Evolutionary conservation across 495 filamentous ascomycete genomes (phyloP), one percentile per base, ranked within the genome.

Genomic region (Xylaria acuta): DNA sequence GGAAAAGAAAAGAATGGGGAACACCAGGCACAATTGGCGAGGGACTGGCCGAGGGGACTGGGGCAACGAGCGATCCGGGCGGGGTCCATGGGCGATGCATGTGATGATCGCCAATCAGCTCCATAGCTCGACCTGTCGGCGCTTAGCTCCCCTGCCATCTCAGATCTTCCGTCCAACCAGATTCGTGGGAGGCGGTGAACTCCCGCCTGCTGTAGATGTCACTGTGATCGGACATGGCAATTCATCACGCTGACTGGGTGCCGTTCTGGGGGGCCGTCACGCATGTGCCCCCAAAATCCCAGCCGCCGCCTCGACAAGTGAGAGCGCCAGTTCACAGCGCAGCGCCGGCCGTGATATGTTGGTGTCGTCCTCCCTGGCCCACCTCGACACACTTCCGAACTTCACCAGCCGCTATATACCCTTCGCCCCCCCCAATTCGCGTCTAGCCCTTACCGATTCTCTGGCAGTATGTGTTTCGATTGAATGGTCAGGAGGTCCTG

Each of bases 331-430:
- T 80, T 81, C 78, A 82, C 78, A 80, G 74, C 63, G 75, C 77
- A 76, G 75, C 69, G 73, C 72, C 73, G 67, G 54, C 73, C 59
- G 75, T 75, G 71, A 67, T 68, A 72, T 76, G 76, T 70, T 73
- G 69, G 72, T 69, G 34, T 75, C 47, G 71, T 58, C 30, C 63
- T 51, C 74, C 69, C 53, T 68, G 72, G 75, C 59, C 69, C 70
- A 77, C 67, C 77, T 65, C 81, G 67, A 79, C 70, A 75, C 78
- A 78, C 74, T 73, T 60, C 71, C 75, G 77, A 80, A 83, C 85
- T 75, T 85, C 84, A 86, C 80, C 84, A 86, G 82, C 82, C 84
- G 84, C 85, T 86, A 86, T 86, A 86, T 86, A 86, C 84, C 80
- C 82, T 74, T 76, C 74, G 73, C 72, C 67, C 78, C n/a, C 81